A percentile compares a stretch with the other conserved stretches of the same genome.
Evolutionary conservation across 2,329 filamentous ascomycete species (phyloP).

Genomic region (Bipolaris zeicola): DNA sequence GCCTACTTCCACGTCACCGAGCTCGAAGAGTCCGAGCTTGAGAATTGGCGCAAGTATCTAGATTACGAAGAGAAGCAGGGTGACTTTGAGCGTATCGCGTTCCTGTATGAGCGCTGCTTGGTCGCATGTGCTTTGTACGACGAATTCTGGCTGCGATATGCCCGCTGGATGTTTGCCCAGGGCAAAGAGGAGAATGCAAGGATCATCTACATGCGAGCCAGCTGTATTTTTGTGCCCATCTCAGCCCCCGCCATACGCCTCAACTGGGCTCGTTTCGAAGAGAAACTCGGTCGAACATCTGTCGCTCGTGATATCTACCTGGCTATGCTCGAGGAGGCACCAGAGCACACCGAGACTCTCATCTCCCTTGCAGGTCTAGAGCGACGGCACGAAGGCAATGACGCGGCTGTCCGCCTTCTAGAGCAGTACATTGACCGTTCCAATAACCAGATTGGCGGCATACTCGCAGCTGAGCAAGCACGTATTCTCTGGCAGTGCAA

Average conservation of each 20-base stretch:
- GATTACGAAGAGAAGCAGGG: constrained; percentile 93
- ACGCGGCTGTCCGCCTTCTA: constrained; percentile 82
- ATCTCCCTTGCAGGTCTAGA: constrained; percentile 85
- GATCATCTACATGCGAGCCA: constrained; percentile 88
- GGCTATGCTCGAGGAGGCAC: constrained; percentile 75
- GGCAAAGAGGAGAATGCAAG: constrained; percentile 88
- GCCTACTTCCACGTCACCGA: constrained; percentile 97
- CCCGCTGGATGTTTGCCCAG: constrained; percentile 80
- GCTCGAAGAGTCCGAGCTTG: constrained; percentile 80
- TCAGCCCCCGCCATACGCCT: constrained; percentile 82
- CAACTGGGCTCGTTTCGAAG: constrained; percentile 94
- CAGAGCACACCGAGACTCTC: constrained; percentile 85
- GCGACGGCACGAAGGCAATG: constrained; percentile 80
- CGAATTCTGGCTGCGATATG: constrained; percentile 98
- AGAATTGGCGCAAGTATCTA: constrained; percentile 94
- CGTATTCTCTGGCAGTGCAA: constrained; percentile 85
- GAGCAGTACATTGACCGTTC: constrained; percentile 76
- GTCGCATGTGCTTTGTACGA: constrained; percentile 95
- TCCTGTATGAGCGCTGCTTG: constrained; percentile 91
- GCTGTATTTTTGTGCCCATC: constrained; percentile 84
- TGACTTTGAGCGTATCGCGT: constrained; percentile 73
- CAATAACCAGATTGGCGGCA: constrained; percentile 81
- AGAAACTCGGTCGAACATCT: constrained; percentile 76
- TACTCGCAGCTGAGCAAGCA: constrained; percentile 88
- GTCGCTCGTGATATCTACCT: constrained; percentile 84